Base-by-base conservation (phyloP, 1,284 basidiomycete species). In the Microbotryum saponariae region DNA sequence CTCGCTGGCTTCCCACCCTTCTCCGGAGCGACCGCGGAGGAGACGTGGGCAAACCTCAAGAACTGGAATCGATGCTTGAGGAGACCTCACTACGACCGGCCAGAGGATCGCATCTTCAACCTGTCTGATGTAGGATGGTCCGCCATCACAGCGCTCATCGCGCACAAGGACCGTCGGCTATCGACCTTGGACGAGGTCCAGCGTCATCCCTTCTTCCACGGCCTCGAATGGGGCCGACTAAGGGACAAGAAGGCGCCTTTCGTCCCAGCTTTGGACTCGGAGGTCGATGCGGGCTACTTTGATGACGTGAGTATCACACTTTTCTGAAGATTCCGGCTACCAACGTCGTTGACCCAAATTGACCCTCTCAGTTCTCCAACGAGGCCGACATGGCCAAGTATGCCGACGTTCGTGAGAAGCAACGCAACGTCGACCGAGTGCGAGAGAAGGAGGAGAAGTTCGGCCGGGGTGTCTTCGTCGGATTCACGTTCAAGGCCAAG, bases 1-100 rank as follows among this genome's bases (percentile, higher is more conserved):
- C 61, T 74, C 14, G 66, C 73, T 20, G 92, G 92, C 25, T 98
- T 97, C 79, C 96, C 96, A 12, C 96, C 96, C 0, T 99, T 98
- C 79, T 94, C 89, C 57, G 96, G 96, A 16, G 85, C 87, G 50
- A 91, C 88, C 0, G 88, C 93, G 0, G 94, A 99, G 72, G 96
- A 99, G 77, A 99, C 96, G 0, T 99, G 96, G 92, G 91, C 91
- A 23, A 98, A 98, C 76, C 79, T 99, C 70, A 97, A 97, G 78
- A 97, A 97, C 76, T 99, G 96, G 96, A 83, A 86, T 27, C 88
- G 88, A 70, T 73, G 93, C 4, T 81, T 99, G 5, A 81, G 88
- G 23, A 78, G 96, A 65, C 96, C 96, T 1, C 88, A 96, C 69
- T 98, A 98, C 73, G 92, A 97, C 74, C 87, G 89, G 68, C 88